These are phyloP conservation scores for Elsinoe australis DNA, from an alignment of 2,329 filamentous ascomycete species.

Conservation along the genomic window DNA sequence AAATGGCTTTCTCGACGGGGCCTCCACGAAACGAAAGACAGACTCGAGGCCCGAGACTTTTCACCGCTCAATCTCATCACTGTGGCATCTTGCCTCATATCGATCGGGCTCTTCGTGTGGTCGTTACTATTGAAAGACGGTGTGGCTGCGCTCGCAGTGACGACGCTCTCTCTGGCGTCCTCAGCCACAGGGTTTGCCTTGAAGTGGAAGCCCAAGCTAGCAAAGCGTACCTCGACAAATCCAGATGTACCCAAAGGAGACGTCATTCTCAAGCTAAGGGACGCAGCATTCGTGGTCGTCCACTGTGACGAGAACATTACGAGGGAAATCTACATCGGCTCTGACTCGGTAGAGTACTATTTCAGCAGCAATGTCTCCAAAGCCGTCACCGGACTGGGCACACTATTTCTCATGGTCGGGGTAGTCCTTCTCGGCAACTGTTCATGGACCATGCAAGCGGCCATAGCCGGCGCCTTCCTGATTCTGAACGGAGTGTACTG, in stretches of 20 bases:
- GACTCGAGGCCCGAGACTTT: conserved; percentile 5
- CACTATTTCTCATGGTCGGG: conserved; percentile 7
- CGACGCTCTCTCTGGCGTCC: conserved; percentile 11
- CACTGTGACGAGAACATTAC: conserved; percentile 11
- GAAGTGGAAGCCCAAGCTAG: conserved; percentile 7
- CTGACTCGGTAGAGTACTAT: conserved; percentile 8
- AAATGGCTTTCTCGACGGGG: neutral
- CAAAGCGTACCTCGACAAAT: conserved; percentile 2
- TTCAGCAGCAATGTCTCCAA: conserved; percentile 2
- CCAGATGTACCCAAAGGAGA: conserved; percentile 9
- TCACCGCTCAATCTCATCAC: conserved; percentile 9
- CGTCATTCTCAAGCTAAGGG: conserved; percentile 8
- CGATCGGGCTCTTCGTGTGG: conserved; percentile 8
- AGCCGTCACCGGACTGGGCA: conserved; percentile 5
- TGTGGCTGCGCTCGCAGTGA: conserved; percentile 3
- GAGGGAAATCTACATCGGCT: conserved; percentile 14
- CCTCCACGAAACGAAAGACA: neutral
- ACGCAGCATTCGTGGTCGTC: conserved; percentile 9
- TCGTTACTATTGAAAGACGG: neutral
- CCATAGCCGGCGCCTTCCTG: conserved; percentile 1
- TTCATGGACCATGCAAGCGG: conserved; percentile 9
- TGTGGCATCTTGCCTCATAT: neutral
- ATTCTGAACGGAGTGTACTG: conserved; percentile 6
- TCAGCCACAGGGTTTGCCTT: conserved; percentile 2
- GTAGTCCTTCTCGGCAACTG: conserved; percentile 6